Percentiles rank a stretch among this genome's conserved stretches.
These are phyloP conservation scores for Sclerotinia glacialis DNA, from an alignment of 2,329 filamentous ascomycete genomes.

Conservation along the genomic window DNA sequence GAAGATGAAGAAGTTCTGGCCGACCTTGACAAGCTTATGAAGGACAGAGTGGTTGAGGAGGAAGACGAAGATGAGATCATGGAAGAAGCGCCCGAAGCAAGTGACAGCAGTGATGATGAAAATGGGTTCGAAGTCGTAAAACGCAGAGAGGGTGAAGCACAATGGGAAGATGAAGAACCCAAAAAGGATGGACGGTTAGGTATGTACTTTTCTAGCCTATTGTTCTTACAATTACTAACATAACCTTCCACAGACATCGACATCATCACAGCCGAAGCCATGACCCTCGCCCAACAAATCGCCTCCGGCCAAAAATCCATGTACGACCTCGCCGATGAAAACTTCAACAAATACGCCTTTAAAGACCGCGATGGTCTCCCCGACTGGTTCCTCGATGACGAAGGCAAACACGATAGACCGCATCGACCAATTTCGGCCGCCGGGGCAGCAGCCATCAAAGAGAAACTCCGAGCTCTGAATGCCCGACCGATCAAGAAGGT, in stretches of 20 bases:
- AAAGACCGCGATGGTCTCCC: constrained; percentile 88
- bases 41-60: constrained; percentile 27
- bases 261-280: constrained; percentile 98
- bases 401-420: constrained; percentile 75
- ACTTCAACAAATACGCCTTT: constrained; percentile 89
- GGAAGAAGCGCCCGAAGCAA: constrained; percentile 26
- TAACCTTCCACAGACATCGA: constrained; percentile 67
- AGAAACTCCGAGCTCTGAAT: constrained; percentile 89
- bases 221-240: constrained; percentile 27
- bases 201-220: constrained; percentile 36
- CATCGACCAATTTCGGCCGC: constrained; percentile 90
- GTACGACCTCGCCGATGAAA: constrained; percentile 80
- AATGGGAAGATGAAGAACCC: constrained; percentile 66
- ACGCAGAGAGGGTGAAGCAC: constrained; percentile 46
- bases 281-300: constrained; percentile 92
- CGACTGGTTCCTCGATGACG: constrained; percentile 97
- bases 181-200: constrained; percentile 61
- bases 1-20: constrained; percentile 45
- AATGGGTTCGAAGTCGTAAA: constrained; percentile 64
- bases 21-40: constrained; percentile 39
- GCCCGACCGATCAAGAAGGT: constrained; percentile 99
- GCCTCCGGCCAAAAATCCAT: constrained; percentile 80
- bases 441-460: constrained; percentile 86
- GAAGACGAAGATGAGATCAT: constrained; percentile 37
- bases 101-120: constrained; percentile 41